Evolutionary conservation across 306 rosid species (phyloP).

Genomic region (Adenanthera pavonina): DNA sequence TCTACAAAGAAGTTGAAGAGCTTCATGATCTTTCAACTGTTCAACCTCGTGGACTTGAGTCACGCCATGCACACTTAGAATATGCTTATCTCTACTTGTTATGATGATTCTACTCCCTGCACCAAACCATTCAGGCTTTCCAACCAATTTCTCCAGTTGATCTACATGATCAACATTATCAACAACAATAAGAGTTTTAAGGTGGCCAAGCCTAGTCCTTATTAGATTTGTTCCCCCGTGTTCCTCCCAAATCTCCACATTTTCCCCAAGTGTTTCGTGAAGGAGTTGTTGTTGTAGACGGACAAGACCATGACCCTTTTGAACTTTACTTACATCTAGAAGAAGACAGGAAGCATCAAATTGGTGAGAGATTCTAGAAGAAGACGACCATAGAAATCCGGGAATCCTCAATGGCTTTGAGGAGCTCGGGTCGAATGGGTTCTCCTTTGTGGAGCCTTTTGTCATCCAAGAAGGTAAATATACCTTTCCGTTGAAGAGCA

Average conservation of each 20-base stretch:
- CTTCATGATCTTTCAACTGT: too few relatives aligned
- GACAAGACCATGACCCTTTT: background rate
- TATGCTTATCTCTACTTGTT: conserved; percentile 30
- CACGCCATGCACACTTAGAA: too few relatives aligned
- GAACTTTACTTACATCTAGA: background rate
- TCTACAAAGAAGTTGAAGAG: too few relatives aligned
- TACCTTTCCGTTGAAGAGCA: background rate
- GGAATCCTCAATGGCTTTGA: background rate
- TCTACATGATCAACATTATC: conserved; percentile 24
- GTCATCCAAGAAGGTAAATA: background rate
- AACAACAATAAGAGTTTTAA: conserved; percentile 32
- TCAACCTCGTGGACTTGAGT: too few relatives aligned
- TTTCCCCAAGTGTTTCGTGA: background rate
- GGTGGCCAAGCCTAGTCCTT: background rate
- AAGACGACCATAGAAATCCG: background rate
- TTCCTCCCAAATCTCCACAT: background rate
- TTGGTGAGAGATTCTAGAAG: background rate
- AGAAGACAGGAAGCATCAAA: conserved; percentile 1
- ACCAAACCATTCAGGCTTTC: conserved; percentile 4
- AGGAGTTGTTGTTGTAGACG: conserved; percentile 33
- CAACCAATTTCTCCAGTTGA: conserved; percentile 11
- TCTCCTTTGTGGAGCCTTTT: background rate
- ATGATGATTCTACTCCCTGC: conserved; percentile 30
- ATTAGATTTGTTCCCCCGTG: conserved; percentile 14
- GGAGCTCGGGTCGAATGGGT: background rate